Conservation (phyloP, 2,329 filamentous ascomycete genomes). For the Stemphylium lycopersici region DNA sequence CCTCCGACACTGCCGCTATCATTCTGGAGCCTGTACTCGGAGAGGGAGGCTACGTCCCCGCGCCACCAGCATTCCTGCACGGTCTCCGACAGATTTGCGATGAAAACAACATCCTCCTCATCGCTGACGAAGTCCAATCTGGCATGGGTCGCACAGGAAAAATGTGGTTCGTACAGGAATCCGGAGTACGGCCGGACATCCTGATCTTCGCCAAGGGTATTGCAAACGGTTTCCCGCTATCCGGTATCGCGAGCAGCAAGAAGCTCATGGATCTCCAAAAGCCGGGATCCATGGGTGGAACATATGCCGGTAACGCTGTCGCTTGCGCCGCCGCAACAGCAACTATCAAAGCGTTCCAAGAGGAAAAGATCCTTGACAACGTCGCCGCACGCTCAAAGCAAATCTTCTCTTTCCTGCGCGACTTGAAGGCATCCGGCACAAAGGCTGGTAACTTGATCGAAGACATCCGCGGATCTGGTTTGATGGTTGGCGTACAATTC, state of each 20-base stretch:
- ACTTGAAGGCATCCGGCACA: slow-evolving; percentile 30
- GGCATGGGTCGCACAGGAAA: slow-evolving; percentile 54
- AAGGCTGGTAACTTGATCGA: slow-evolving; percentile 39
- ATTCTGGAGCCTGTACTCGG: slow-evolving; percentile 39
- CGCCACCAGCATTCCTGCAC: slow-evolving; percentile 38
- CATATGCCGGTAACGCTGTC: slow-evolving; percentile 39
- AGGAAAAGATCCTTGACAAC: slow-evolving; percentile 37
- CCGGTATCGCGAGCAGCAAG: slow-evolving; percentile 35
- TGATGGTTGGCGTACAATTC: slow-evolving; percentile 41
- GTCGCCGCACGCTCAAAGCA: slow-evolving; percentile 36
- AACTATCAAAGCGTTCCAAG: slow-evolving; percentile 32
- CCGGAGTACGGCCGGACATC: slow-evolving; percentile 52
- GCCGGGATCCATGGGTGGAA: slow-evolving; percentile 39
- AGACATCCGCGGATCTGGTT: slow-evolving; percentile 33
- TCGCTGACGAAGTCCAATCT: slow-evolving; percentile 53
- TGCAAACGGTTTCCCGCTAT: slow-evolving; percentile 39
- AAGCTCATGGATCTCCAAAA: slow-evolving; percentile 38
- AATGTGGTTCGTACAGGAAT: slow-evolving; percentile 54
- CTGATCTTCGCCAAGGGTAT: slow-evolving; percentile 50
- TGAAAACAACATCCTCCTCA: slow-evolving; percentile 52
- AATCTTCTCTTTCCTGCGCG: slow-evolving; percentile 31
- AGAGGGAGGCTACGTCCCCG: slow-evolving; percentile 40
- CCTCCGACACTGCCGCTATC: slow-evolving; percentile 37
- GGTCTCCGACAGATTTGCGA: slow-evolving; percentile 52
- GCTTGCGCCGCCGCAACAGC: slow-evolving; percentile 38